Evolutionary conservation across 768 basidiomycete genomes (phyloP), one percentile per base, ranked within the genome.

Genomic region (Suillus clintonianus): DNA sequence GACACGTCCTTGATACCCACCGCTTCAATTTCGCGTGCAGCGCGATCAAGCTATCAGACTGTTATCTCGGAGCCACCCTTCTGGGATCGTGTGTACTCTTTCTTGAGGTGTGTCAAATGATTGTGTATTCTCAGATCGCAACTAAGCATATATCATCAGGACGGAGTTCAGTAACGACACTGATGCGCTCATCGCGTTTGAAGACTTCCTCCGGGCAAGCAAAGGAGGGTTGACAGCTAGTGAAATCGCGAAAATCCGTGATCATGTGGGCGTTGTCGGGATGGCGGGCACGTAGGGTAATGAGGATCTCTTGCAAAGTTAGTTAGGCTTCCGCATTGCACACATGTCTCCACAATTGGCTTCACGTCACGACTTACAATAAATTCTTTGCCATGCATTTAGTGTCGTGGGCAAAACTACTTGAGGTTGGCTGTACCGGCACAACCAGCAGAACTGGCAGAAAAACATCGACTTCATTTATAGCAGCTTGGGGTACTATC

Each of bases 201-300:
- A 98, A 77, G 87, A 89, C 61, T 97, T 94, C 78, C 83, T 99
- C 67, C 80, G 86, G 22, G 91, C 89, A 0, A 89, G 87, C 74
- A 96, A 96, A 73, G 89, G 87, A 8, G 84, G 83, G 32, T 82
- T 99, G 70, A 91, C 87, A 19, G 88, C 94, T 0, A 88, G 82
- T 64, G 93, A 98, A 73, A 93, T 97, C 62, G 97, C 97, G 15
- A 92, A 86, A 81, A 95, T 98, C 69, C 85, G 97, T 55, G 97
- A 98, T 74, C 81, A 83, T 24, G 91, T 95, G 19, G 95, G 95
- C 5, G 84, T 97, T 30, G 82, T 87, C 47, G 95, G 95, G 34
- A 95, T 96, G 94, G 91, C 88, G 24, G 94, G 94, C 14, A 88
- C 85, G 60, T 93, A 73, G 78, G 32, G 5, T n/a, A n/a, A 53